Evolutionary conservation across 2,329 filamentous ascomycete genomes (phyloP).

Genomic region (Cordyceps farinosa): DNA sequence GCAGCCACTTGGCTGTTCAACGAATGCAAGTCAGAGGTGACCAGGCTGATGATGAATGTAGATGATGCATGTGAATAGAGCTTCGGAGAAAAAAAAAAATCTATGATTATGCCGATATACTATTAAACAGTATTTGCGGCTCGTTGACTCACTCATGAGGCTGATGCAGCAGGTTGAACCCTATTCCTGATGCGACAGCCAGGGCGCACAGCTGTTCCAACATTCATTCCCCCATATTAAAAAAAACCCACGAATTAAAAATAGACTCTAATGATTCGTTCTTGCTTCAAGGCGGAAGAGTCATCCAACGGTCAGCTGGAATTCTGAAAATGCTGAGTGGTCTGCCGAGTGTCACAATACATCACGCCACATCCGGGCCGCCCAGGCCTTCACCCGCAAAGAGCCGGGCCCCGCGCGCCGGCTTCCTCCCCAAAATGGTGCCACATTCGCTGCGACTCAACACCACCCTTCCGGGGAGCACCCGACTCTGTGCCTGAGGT

Average conservation of each 20-base stretch:
- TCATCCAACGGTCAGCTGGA: not conserved
- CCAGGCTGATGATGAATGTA: not conserved
- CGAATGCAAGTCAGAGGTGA: not conserved
- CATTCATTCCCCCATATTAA: not conserved
- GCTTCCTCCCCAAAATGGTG: conserved; percentile 4
- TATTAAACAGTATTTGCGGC: too few species aligned
- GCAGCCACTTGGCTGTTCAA: not conserved
- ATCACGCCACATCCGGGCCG: conserved; percentile 9
- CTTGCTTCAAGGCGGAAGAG: not conserved
- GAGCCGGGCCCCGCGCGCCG: not conserved
- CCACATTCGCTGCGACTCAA: conserved; percentile 12
- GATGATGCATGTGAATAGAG: not conserved
- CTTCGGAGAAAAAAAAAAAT: not conserved
- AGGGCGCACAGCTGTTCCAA: too few species aligned
- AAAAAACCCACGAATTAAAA: not conserved
- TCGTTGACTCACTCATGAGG: too few species aligned
- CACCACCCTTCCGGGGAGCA: not conserved
- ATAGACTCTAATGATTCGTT: not conserved
- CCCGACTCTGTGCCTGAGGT: not conserved
- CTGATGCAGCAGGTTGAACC: too few species aligned
- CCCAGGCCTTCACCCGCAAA: conserved; percentile 2
- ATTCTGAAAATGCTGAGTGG: not conserved
- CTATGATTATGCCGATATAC: too few species aligned
- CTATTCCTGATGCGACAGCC: too few species aligned
- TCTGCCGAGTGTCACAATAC: not conserved